These are phyloP conservation scores for Metschnikowia corniflorae DNA, from an alignment of 805 yeast genomes.

Conservation along the genomic window DNA sequence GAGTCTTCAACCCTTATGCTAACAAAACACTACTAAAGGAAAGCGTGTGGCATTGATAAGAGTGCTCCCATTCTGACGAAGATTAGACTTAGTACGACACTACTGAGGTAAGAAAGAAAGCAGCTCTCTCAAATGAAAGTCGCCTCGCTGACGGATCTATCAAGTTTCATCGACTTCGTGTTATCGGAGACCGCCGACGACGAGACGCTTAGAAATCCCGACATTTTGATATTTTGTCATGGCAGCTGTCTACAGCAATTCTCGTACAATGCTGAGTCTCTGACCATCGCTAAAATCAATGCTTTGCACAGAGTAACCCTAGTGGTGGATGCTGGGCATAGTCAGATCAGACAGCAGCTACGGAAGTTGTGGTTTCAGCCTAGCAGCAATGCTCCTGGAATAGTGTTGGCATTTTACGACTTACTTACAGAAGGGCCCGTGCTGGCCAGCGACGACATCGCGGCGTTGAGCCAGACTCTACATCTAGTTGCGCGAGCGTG, in stretches of 20 bases:
- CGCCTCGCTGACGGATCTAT: not conserved
- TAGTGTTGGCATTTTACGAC: slow-evolving; percentile 7
- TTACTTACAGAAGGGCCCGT: slow-evolving; percentile 1
- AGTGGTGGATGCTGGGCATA: slow-evolving; percentile 1
- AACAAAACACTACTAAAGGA: too few species aligned
- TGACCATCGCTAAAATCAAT: slow-evolving; percentile 2
- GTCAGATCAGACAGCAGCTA: not conserved
- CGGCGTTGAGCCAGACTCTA: not conserved
- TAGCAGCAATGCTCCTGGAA: not conserved
- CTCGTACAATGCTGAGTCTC: not conserved
- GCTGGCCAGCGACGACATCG: not conserved
- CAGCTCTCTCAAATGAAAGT: too few species aligned
- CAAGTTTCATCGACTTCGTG: slow-evolving; percentile 1
- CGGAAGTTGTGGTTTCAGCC: slow-evolving; percentile 3
- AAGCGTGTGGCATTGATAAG: too few species aligned
- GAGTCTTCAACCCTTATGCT: too few species aligned
- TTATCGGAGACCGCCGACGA: too few species aligned
- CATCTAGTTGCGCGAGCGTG: slow-evolving; percentile 1
- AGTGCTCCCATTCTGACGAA: too few species aligned
- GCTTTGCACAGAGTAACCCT: not conserved
- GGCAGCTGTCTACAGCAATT: not conserved
- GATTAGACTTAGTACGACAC: too few species aligned
- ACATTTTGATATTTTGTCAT: slow-evolving; percentile 3
- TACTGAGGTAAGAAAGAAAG: too few species aligned
- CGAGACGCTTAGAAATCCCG: too few species aligned